A percentile compares a stretch with the other conserved stretches of the same genome.
Evolutionary conservation across 345 rosid species (phyloP).

Genomic region (Melaleuca alternifolia): DNA sequence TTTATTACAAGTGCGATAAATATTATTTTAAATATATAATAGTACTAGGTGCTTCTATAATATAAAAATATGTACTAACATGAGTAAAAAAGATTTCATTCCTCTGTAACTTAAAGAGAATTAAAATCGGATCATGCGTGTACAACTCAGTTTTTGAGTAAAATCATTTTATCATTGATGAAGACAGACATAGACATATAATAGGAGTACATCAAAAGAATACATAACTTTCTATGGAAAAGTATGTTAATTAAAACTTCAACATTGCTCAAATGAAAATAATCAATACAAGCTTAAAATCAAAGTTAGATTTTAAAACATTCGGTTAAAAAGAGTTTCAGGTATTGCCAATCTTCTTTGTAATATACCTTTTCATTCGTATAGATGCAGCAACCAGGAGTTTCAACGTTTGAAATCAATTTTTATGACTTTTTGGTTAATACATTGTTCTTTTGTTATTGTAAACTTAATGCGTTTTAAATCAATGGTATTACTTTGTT

Average conservation of each 20-base stretch:
- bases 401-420: background rate
- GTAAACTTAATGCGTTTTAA: background rate
- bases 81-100: background rate
- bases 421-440: background rate
- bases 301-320: background rate
- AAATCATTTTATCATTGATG: background rate
- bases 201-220: background rate
- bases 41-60: no score
- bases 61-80: no score
- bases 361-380: background rate
- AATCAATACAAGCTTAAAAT: background rate
- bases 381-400: background rate
- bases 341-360: background rate
- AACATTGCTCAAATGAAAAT: background rate
- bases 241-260: background rate
- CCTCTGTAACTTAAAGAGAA: background rate
- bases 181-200: background rate
- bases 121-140: fast-evolving
- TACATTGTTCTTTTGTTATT: no score
- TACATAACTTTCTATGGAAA: background rate
- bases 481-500: background rate
- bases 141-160: background rate
- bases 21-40: no score
- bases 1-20: no score
- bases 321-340: background rate